phyloP scores from a whole-genome alignment of 345 rosid genomes.

The Bretschneidera sinensis region DNA sequence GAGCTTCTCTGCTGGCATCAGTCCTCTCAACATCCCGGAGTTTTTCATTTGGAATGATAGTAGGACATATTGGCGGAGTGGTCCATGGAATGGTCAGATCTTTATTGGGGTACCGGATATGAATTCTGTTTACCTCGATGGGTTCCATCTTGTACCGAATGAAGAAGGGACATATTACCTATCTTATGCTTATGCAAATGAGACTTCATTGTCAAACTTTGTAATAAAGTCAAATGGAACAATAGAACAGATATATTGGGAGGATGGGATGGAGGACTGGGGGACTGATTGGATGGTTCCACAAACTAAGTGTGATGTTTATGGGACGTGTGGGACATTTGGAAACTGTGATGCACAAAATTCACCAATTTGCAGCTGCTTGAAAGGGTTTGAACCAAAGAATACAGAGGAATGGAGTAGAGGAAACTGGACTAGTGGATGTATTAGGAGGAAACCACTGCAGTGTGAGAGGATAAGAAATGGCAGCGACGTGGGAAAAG shows the following conservation, averaged over 20 bases:
- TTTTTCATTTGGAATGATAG: conserved; percentile 37
- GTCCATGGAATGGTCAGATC: conserved; percentile 59
- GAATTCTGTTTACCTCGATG: conserved; percentile 28
- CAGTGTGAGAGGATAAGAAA: conserved; percentile 25
- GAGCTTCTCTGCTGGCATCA: conserved; percentile 32
- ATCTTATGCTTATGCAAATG: not conserved
- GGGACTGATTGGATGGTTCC: not conserved
- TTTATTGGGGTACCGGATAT: conserved; percentile 30
- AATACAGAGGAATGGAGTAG: conserved; percentile 31
- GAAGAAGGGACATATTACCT: conserved; percentile 18
- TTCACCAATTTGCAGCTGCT: conserved; percentile 45
- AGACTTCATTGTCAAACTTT: conserved; percentile 7
- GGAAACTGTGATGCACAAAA: conserved; percentile 27
- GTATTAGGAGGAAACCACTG: conserved; percentile 32
- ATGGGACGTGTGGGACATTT: conserved; percentile 44
- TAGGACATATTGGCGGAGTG: conserved; percentile 39
- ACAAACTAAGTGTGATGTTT: conserved; percentile 31
- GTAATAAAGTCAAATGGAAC: conserved; percentile 33
- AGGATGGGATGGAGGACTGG: conserved; percentile 18
- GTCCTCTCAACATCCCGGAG: conserved; percentile 27
- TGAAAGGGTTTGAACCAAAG: conserved; percentile 47
- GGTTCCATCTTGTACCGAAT: conserved; percentile 20
- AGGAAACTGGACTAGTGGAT: conserved; percentile 45
- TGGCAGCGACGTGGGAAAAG: conserved; percentile 20
- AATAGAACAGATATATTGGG: conserved; percentile 12